These are phyloP conservation scores for Delonix regia DNA, from an alignment of 306 rosid species.

Conservation along the genomic window DNA sequence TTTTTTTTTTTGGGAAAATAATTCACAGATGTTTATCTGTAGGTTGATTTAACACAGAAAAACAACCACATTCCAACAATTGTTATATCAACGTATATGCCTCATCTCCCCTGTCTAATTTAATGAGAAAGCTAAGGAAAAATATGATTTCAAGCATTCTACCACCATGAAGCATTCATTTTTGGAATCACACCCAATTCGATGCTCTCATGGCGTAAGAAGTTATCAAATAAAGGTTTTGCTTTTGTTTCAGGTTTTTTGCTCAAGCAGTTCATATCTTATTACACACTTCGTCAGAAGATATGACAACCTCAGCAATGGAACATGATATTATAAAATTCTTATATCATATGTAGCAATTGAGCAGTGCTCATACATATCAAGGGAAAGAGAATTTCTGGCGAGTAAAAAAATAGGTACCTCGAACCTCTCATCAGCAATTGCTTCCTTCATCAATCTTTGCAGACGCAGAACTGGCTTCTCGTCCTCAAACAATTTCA, in stretches of 20 bases:
- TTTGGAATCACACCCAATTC: neutral
- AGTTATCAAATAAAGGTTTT: neutral
- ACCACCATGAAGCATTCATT: neutral
- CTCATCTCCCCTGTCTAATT: neutral
- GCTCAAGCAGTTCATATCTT: neutral
- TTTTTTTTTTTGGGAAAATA: no score
- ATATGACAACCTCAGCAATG: neutral
- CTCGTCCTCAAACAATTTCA: conserved; percentile 66
- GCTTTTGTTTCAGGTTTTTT: neutral
- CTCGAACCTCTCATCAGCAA: conserved; percentile 73
- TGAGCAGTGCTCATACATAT: neutral
- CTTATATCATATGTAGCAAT: neutral
- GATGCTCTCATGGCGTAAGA: neutral
- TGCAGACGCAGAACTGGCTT: conserved; percentile 74
- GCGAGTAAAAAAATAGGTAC: conserved; percentile 38
- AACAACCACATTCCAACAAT: conserved; percentile 8
- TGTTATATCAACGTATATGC: neutral
- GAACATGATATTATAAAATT: neutral
- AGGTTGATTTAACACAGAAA: neutral
- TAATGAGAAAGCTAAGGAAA: neutral
- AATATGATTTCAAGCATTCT: neutral
- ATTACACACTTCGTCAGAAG: neutral
- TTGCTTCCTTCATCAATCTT: conserved; percentile 66
- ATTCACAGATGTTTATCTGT: neutral
- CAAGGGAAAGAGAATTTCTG: neutral